phyloP scores from a whole-genome alignment of 306 rosid genomes.

The Cicer bijugum region DNA sequence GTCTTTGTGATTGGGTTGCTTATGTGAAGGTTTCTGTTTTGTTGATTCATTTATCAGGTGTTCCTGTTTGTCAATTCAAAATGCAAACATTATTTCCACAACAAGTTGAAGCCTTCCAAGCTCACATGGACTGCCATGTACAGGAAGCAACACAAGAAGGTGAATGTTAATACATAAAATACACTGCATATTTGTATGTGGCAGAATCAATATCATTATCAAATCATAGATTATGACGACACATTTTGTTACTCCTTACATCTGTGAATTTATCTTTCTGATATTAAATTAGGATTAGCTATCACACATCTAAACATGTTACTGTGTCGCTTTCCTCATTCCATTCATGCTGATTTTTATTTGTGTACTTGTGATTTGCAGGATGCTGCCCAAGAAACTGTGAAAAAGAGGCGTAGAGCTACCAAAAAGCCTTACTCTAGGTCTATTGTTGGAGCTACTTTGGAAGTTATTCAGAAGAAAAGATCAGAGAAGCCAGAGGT shows the following conservation, averaged over 20 bases:
- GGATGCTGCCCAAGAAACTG: slow-evolving; percentile 69
- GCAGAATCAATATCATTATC: neutral
- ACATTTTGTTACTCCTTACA: too few relatives aligned
- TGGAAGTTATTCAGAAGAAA: slow-evolving; percentile 41
- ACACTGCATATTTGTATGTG: neutral
- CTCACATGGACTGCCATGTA: slow-evolving; percentile 84
- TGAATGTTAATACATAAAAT: neutral
- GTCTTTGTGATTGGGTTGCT: neutral
- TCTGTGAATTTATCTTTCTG: neutral
- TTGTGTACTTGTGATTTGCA: slow-evolving; percentile 38
- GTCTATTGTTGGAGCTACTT: slow-evolving; percentile 46
- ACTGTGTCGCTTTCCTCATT: neutral
- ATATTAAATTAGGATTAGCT: neutral
- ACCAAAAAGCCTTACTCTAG: slow-evolving; percentile 45
- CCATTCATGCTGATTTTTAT: neutral
- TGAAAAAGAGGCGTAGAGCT: slow-evolving; percentile 39
- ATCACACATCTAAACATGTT: neutral
- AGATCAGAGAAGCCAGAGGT: slow-evolving; percentile 42
- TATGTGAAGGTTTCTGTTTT: neutral
- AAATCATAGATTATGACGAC: neutral
- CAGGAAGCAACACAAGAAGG: slow-evolving; percentile 85
- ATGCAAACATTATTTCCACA: slow-evolving; percentile 82
- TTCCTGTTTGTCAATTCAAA: slow-evolving; percentile 71
- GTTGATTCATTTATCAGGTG: slow-evolving; percentile 50
- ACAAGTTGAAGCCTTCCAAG: slow-evolving; percentile 74